phyloP scores from a whole-genome alignment of 2,329 filamentous ascomycete species.

The Beauveria sp. region DNA sequence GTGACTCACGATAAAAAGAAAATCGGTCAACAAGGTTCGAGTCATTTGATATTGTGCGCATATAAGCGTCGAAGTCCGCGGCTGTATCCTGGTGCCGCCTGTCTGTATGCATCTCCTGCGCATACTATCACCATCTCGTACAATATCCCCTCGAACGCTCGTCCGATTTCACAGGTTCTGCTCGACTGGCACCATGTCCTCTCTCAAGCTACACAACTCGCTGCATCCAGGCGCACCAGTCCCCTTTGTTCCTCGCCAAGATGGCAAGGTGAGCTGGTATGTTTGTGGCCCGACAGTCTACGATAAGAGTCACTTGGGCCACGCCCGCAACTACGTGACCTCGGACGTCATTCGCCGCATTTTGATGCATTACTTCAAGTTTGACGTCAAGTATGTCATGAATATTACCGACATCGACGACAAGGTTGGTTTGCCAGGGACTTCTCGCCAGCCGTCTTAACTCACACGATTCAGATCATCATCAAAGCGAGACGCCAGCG shows the following conservation, averaged over 20 bases:
- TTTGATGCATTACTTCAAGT: slow-evolving; percentile 74
- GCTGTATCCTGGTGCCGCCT: neutral
- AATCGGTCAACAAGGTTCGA: neutral
- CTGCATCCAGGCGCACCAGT: slow-evolving; percentile 64
- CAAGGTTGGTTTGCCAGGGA: slow-evolving; percentile 41
- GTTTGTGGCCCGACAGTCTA: slow-evolving; percentile 84
- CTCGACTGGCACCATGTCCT: slow-evolving; percentile 37
- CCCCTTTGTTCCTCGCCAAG: slow-evolving; percentile 65
- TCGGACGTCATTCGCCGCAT: slow-evolving; percentile 84
- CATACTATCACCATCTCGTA: slow-evolving; percentile 21
- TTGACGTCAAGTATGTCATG: slow-evolving; percentile 80
- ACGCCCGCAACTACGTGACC: slow-evolving; percentile 84
- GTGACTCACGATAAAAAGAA: slow-evolving; percentile 10
- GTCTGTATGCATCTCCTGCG: slow-evolving; percentile 27
- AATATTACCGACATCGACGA: slow-evolving; percentile 85
- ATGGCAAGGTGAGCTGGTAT: slow-evolving; percentile 73
- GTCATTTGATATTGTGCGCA: neutral
- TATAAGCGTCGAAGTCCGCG: neutral
- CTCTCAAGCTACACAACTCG: slow-evolving; percentile 73
- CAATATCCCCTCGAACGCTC: slow-evolving; percentile 21
- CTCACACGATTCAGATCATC: slow-evolving; percentile 38
- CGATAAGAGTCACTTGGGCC: slow-evolving; percentile 73
- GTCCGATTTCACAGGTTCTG: slow-evolving; percentile 25
- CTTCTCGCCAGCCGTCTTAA: neutral
- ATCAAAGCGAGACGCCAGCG: slow-evolving; percentile 67